Conservation (phyloP, 805 yeast species). For the Starmerella lactis-condensi region DNA sequence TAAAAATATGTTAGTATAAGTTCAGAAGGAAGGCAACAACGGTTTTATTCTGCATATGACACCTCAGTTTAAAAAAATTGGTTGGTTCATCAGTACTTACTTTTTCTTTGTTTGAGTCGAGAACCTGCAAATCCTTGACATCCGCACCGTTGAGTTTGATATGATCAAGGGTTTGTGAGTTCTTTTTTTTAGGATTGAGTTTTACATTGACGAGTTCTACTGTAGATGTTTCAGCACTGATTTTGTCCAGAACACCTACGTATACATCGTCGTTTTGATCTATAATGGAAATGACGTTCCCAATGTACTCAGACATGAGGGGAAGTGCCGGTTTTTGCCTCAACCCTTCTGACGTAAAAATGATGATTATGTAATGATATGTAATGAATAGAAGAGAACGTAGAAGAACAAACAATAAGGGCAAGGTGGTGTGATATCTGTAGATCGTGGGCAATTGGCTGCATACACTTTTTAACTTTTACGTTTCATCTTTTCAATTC, state of each 20-base stretch:
- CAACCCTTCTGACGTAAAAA: too few species aligned
- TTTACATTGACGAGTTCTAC: conserved; percentile 66
- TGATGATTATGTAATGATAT: too few species aligned
- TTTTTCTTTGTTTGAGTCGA: conserved; percentile 33
- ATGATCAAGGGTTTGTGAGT: too few species aligned
- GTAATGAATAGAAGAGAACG: too few species aligned
- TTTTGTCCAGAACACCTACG: conserved; percentile 71
- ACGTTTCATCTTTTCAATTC: too few species aligned
- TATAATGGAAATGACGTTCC: conserved; percentile 67
- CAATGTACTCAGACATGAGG: conserved; percentile 89
- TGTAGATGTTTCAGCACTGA: conserved; percentile 79
- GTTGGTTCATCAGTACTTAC: conserved; percentile 19
- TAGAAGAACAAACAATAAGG: too few species aligned
- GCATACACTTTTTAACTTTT: too few species aligned
- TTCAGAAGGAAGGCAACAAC: conserved; percentile 34
- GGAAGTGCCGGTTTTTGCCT: too few species aligned
- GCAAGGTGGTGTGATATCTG: too few species aligned
- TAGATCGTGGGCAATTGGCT: too few species aligned
- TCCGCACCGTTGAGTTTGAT: conserved; percentile 83
- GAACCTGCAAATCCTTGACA: conserved; percentile 70
- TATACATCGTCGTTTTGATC: conserved; percentile 68
- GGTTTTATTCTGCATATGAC: conserved; percentile 14
- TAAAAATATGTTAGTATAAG: conserved; percentile 18
- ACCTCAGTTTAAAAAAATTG: conserved; percentile 13
- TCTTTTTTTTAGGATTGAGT: too few species aligned